Percentiles rank a stretch among this genome's conserved stretches.
Evolutionary conservation across 2,329 filamentous ascomycete genomes (phyloP).

Genomic region (Rhexocercosporidium sp.): DNA sequence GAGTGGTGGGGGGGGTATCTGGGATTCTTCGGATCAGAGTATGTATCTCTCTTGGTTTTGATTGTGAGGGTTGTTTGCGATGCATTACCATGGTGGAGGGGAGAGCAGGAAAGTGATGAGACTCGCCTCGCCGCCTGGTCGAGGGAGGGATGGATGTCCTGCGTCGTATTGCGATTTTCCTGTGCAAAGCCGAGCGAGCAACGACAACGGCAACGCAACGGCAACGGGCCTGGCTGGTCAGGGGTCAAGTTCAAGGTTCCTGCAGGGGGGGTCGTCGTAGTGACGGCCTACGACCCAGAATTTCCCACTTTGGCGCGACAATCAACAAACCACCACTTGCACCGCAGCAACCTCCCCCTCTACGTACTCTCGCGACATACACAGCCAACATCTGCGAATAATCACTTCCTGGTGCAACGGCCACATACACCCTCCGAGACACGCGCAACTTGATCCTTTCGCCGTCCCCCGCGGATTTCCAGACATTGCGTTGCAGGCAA

Average conservation of each 20-base stretch:
- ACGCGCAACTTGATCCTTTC: slow-evolving; percentile 16
- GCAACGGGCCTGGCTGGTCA: no score
- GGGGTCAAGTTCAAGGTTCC: background rate
- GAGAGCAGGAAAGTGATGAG: background rate
- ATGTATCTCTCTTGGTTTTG: slow-evolving; percentile 14
- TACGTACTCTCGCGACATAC: background rate
- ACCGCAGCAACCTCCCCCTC: background rate
- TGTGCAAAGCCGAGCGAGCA: background rate
- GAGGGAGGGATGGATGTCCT: background rate
- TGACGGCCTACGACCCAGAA: slow-evolving; percentile 25
- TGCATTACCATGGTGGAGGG: slow-evolving; percentile 28
- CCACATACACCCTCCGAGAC: slow-evolving; percentile 11
- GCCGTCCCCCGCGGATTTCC: slow-evolving; percentile 9
- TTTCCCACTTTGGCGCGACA: slow-evolving; percentile 23
- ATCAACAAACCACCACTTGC: slow-evolving; percentile 27
- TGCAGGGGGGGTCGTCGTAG: slow-evolving; percentile 32
- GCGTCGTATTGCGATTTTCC: slow-evolving; percentile 11
- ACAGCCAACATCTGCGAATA: background rate
- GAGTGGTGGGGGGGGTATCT: background rate
- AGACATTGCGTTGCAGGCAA: slow-evolving; percentile 17
- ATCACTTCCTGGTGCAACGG: background rate
- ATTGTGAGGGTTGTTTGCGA: background rate
- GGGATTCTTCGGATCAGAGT: slow-evolving; percentile 2
- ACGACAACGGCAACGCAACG: no score
- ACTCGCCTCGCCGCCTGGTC: background rate